Evolutionary conservation across 768 basidiomycete species (phyloP).

Genomic region (Pilatotrama ljubarskyi): DNA sequence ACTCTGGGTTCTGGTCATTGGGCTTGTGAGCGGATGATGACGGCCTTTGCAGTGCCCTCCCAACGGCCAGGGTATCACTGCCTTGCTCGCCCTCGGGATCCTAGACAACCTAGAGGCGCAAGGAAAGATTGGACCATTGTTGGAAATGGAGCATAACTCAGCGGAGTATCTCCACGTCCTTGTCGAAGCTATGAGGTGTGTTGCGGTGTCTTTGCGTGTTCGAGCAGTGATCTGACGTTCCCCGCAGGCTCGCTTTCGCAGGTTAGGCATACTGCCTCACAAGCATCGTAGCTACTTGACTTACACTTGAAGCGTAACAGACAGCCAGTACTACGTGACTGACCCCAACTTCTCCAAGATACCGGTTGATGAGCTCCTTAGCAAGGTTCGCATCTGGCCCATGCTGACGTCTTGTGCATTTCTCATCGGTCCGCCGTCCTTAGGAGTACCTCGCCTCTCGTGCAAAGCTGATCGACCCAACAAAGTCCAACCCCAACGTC

Average conservation of each 20-base stretch:
- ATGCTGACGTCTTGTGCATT: not conserved
- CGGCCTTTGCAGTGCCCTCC: constrained; percentile 70
- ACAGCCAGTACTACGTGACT: constrained; percentile 87
- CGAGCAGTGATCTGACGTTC: not conserved
- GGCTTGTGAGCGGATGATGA: not conserved
- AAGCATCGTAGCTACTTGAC: not conserved
- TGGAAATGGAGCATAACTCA: constrained; percentile 89
- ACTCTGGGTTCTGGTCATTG: too few relatives aligned
- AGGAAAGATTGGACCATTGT: constrained; percentile 64
- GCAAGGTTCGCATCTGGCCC: constrained; percentile 55
- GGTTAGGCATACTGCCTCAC: constrained; percentile 45
- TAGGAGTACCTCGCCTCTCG: constrained; percentile 84
- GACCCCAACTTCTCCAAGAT: constrained; percentile 81
- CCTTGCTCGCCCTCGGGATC: constrained; percentile 90
- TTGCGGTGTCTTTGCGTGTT: not conserved
- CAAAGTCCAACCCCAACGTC: constrained; percentile 62
- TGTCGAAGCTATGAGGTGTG: constrained; percentile 80
- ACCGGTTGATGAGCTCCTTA: constrained; percentile 80
- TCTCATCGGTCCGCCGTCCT: not conserved
- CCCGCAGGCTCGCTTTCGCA: constrained; percentile 56
- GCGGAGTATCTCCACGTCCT: constrained; percentile 85
- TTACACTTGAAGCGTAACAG: constrained; percentile 47
- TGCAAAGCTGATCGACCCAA: constrained; percentile 76
- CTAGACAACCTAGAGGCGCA: constrained; percentile 83
- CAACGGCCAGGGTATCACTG: constrained; percentile 95